Conservation (phyloP, 2,329 filamentous ascomycete genomes). For the Xylaria polymorpha region DNA sequence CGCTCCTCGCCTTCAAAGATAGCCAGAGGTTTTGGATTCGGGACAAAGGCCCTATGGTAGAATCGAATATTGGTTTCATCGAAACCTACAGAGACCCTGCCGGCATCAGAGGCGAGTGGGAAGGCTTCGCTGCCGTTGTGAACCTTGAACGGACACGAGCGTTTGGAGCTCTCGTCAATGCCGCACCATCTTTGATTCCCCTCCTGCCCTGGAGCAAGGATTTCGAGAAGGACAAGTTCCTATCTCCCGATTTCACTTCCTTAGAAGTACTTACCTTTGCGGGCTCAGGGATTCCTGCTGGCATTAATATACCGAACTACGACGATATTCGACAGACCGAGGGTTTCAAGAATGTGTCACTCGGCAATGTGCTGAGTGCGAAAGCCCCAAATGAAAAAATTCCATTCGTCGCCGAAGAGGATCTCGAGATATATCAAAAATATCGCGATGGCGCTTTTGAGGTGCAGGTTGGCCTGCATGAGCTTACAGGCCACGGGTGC, state of each 20-base stretch:
- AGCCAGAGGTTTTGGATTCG: conserved; percentile 84
- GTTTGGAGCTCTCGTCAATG: conserved; percentile 85
- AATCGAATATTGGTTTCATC: conserved; percentile 85
- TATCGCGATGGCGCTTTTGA: conserved; percentile 91
- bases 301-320: conserved; percentile 68
- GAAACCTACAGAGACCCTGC: conserved; percentile 88
- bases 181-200: conserved; percentile 85
- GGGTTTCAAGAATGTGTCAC: conserved; percentile 92
- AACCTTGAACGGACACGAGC: conserved; percentile 91
- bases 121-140: conserved; percentile 84
- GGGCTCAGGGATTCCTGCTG: conserved; percentile 73
- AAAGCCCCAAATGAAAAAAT: conserved; percentile 93
- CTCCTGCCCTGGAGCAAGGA: conserved; percentile 87
- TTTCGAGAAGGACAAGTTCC: conserved; percentile 96
- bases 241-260: conserved; percentile 95
- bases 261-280: conserved; percentile 90
- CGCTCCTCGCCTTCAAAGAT: conserved; percentile 81
- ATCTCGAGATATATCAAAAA: conserved; percentile 81
- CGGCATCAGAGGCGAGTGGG: conserved; percentile 84
- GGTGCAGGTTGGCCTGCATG: conserved; percentile 94
- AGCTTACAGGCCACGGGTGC: conserved; percentile 87
- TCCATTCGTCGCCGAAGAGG: conserved; percentile 84
- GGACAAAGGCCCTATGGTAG: conserved; percentile 83
- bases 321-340: conserved; percentile 74
- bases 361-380: conserved; percentile 92